Conservation (phyloP, 176 grass and related monocot genomes). For the Oryza australiensis region DNA sequence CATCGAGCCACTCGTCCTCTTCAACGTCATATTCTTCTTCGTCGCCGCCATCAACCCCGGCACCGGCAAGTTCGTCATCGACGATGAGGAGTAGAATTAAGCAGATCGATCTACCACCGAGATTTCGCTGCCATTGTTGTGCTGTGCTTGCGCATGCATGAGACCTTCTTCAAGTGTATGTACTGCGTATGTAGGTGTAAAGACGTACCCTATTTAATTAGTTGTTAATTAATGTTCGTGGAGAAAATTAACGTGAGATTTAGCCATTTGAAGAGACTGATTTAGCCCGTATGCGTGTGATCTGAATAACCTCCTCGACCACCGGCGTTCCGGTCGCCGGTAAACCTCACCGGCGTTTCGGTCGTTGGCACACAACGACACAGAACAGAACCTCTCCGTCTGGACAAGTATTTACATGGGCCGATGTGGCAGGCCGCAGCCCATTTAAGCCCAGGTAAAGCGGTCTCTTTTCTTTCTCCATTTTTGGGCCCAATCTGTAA, state of each 20-base stretch:
- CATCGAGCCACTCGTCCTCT: slow-evolving; percentile 67
- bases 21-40: slow-evolving; percentile 74
- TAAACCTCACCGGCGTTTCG: background rate
- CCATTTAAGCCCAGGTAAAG: background rate
- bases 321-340: too few species aligned
- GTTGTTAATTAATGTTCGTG: background rate
- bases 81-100: slow-evolving; percentile 35
- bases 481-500: background rate
- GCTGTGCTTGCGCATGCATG: background rate
- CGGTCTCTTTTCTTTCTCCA: background rate
- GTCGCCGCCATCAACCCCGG: slow-evolving; percentile 66
- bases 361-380: background rate
- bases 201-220: background rate
- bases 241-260: background rate
- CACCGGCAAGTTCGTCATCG: slow-evolving; percentile 57
- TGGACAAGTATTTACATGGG: background rate
- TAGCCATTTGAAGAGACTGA: background rate
- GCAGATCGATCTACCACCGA: background rate
- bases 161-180: background rate
- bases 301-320: too few species aligned
- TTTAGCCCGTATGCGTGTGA: background rate
- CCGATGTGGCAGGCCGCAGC: background rate
- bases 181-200: background rate
- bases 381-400: background rate
- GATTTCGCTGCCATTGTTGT: background rate